phyloP scores from a whole-genome alignment of 2,329 filamentous ascomycete species.

The Aspergillus flavus region DNA sequence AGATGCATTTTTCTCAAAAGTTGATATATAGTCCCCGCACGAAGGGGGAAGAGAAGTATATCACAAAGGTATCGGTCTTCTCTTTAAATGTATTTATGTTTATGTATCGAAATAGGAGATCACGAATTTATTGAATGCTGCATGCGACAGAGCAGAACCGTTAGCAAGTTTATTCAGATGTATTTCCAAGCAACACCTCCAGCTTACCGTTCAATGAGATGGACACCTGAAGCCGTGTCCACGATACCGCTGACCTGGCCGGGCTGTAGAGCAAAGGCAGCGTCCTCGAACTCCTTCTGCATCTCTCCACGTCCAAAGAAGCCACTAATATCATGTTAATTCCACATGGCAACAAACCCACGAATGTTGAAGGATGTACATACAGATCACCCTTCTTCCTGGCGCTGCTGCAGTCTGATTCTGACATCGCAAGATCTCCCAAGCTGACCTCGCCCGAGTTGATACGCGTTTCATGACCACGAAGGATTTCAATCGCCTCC shows the following conservation, averaged over 20 bases:
- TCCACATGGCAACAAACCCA: constrained; percentile 5
- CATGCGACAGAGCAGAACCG: neutral
- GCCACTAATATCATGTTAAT: constrained; percentile 55
- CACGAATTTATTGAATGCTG: neutral
- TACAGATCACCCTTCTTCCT: constrained; percentile 88
- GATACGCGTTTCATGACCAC: constrained; percentile 75
- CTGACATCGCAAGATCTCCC: constrained; percentile 80
- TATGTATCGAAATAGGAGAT: neutral
- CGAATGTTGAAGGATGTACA: constrained; percentile 35
- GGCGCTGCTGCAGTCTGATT: constrained; percentile 95
- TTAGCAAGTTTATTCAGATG: neutral
- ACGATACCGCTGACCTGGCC: constrained; percentile 86
- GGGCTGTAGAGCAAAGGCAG: constrained; percentile 83
- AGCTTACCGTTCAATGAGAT: constrained; percentile 88
- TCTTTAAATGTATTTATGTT: neutral
- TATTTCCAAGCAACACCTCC: neutral
- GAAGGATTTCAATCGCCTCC: constrained; percentile 78
- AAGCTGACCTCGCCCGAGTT: constrained; percentile 67
- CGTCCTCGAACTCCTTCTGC: constrained; percentile 98
- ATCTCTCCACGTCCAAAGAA: constrained; percentile 95
- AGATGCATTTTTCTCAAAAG: neutral
- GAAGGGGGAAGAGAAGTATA: neutral
- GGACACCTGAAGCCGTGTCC: constrained; percentile 89
- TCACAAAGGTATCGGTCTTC: neutral
- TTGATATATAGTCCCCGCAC: neutral